phyloP scores from a whole-genome alignment of 805 yeast species.

The Candida endomychidarum region DNA sequence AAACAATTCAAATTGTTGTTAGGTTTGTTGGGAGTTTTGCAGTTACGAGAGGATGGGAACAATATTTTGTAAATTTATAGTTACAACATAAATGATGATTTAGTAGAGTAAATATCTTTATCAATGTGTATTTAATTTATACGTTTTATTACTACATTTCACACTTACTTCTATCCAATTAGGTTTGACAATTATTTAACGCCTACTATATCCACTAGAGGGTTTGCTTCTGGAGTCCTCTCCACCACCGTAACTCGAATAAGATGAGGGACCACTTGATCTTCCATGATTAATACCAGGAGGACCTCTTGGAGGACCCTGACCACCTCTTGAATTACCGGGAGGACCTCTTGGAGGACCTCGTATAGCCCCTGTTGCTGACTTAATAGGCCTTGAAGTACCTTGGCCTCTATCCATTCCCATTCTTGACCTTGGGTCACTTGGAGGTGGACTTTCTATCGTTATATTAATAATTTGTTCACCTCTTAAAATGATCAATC shows the following conservation, averaged over 20 bases:
- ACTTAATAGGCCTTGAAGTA: conserved; percentile 34
- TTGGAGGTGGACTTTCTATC: conserved; percentile 62
- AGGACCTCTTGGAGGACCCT: background rate
- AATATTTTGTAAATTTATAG: too few relatives aligned
- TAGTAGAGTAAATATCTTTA: too few relatives aligned
- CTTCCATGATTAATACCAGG: background rate
- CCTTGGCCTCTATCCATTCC: conserved; percentile 26
- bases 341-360: background rate
- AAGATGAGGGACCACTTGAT: background rate
- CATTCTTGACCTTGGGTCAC: conserved; percentile 34
- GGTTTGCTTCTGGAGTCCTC: too few relatives aligned
- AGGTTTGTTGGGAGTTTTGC: conserved; percentile 10
- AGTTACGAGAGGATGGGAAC: background rate
- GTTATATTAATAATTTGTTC: conserved; percentile 75
- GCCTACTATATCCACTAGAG: conserved; percentile 6
- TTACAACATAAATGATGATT: background rate
- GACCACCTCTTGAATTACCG: background rate
- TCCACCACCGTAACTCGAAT: conserved; percentile 2
- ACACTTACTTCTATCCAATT: too few relatives aligned
- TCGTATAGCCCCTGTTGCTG: conserved; percentile 24
- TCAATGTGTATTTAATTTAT: too few relatives aligned
- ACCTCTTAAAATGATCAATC: conserved; percentile 83
- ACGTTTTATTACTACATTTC: too few relatives aligned
- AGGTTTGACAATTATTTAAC: too few relatives aligned
- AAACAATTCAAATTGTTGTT: conserved; percentile 72